Conservation (phyloP, 192 early-diverging fungal genomes). For the Helicostylum pulchrum region DNA sequence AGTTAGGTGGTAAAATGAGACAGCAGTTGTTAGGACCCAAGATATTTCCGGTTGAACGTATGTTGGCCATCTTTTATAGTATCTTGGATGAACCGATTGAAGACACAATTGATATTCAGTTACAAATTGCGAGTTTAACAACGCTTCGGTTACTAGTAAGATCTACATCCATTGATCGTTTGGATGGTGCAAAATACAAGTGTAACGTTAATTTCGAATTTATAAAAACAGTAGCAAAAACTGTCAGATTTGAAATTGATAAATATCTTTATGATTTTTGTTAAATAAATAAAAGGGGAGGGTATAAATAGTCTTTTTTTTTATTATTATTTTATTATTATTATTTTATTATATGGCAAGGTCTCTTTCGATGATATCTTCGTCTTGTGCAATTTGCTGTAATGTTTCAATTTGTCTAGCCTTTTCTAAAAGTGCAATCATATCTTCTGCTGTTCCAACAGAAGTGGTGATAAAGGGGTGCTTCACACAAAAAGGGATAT, state of each 20-base stretch:
- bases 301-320: too few relatives aligned
- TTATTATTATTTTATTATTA: too few relatives aligned
- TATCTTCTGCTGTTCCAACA: constrained; percentile 56
- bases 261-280: constrained; percentile 73
- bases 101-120: constrained; percentile 70
- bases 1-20: constrained; percentile 51
- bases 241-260: constrained; percentile 82
- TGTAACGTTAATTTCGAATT: constrained; percentile 86
- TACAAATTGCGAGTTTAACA: constrained; percentile 78
- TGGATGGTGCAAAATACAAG: constrained; percentile 85
- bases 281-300: background rate
- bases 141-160: constrained; percentile 75
- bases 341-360: background rate
- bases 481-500: constrained; percentile 17
- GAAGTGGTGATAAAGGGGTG: constrained; percentile 56
- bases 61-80: constrained; percentile 96
- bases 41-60: constrained; percentile 89
- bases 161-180: constrained; percentile 62
- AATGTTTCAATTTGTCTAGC: constrained; percentile 16
- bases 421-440: constrained; percentile 38
- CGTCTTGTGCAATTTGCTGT: constrained; percentile 15
- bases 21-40: constrained; percentile 92
- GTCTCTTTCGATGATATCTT: constrained; percentile 6
- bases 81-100: constrained; percentile 73
- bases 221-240: constrained; percentile 66